phyloP scores from a whole-genome alignment of 202 grass and related monocot species.

The Setaria italica region DNA sequence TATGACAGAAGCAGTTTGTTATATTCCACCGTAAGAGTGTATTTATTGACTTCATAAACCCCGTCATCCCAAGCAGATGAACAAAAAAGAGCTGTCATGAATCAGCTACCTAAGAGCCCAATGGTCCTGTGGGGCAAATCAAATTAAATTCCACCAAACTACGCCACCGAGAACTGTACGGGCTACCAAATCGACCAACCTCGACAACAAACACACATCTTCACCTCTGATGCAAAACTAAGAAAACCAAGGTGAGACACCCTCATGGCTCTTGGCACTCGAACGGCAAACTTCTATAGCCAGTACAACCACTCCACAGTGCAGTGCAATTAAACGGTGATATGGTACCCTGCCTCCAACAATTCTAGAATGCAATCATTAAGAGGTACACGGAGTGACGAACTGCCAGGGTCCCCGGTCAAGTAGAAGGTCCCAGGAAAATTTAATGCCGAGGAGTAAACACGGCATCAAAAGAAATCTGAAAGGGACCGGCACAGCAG shows the following conservation, averaged over 20 bases:
- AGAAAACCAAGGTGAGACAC: background rate
- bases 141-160: conserved; percentile 37
- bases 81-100: conserved; percentile 21
- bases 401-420: background rate
- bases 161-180: background rate
- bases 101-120: conserved; percentile 17
- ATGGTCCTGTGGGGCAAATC: conserved; percentile 2
- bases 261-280: conserved; percentile 32
- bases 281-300: conserved; percentile 4
- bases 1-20: background rate
- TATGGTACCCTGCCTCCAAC: background rate
- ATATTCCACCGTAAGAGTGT: background rate
- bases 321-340: background rate
- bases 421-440: conserved; percentile 44
- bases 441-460: conserved; percentile 42
- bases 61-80: conserved; percentile 35
- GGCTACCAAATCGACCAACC: conserved; percentile 33
- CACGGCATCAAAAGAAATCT: conserved; percentile 30
- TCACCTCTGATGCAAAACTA: too few species aligned
- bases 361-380: conserved; percentile 21
- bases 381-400: background rate
- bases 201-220: background rate
- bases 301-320: conserved; percentile 19
- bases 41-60: conserved; percentile 25
- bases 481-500: conserved; percentile 31